Evolutionary conservation across 345 rosid genomes (phyloP).

Genomic region (Lepidium aucheri): DNA sequence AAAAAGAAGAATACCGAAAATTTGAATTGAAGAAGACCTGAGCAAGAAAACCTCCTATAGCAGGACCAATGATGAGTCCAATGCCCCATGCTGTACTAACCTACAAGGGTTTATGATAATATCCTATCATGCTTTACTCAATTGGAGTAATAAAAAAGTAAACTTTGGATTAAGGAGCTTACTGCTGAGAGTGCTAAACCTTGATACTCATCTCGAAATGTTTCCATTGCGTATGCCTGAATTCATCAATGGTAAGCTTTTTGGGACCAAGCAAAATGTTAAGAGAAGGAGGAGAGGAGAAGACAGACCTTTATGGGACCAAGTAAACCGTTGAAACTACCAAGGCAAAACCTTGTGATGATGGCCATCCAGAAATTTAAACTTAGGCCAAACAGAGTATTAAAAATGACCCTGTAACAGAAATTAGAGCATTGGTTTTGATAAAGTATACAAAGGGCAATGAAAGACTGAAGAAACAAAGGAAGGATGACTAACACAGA

Average conservation of each 20-base stretch:
- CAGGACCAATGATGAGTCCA: constrained; percentile 95
- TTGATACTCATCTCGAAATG: constrained; percentile 65
- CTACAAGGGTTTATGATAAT: constrained; percentile 27
- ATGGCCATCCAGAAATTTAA: constrained; percentile 92
- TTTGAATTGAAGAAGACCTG: constrained; percentile 50
- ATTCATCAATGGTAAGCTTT: not conserved
- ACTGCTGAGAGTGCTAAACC: constrained; percentile 81
- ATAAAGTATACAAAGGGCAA: not conserved
- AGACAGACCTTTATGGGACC: constrained; percentile 88
- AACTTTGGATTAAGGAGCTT: constrained; percentile 25
- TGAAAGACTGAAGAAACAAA: not conserved
- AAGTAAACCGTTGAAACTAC: constrained; percentile 81
- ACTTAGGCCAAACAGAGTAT: constrained; percentile 87
- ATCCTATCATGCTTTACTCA: not conserved
- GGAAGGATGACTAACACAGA: constrained; percentile 55
- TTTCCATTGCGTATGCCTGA: constrained; percentile 87
- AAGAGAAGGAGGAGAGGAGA: not conserved
- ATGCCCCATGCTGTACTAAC: constrained; percentile 94
- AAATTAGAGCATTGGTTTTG: not conserved
- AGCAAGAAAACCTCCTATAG: constrained; percentile 86
- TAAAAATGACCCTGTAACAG: constrained; percentile 69
- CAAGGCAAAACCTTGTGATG: constrained; percentile 73
- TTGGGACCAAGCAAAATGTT: not conserved
- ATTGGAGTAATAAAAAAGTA: not conserved
- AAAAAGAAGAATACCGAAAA: not conserved